Evolutionary conservation across 2,329 filamentous ascomycete species (phyloP), one percentile per base, ranked within the genome.

Genomic region (Lojkania enalia): DNA sequence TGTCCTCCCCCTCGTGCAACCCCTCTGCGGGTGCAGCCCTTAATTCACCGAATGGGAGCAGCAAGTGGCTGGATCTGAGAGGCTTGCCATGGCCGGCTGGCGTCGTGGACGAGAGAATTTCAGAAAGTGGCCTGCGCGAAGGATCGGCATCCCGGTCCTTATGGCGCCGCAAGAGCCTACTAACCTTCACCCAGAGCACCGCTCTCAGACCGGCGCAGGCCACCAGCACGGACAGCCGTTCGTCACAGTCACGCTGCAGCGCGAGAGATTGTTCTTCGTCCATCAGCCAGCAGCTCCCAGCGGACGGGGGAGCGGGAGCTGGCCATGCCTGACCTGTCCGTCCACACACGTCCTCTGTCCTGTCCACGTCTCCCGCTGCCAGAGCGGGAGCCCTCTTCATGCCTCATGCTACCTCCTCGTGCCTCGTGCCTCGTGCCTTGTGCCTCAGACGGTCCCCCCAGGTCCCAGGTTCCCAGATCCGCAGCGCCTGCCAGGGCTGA

Each of bases 211-310:
- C 35, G 18, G 35, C 29, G 25, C 14, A 18, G 20, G 20, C 20
- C 35, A 38, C 40, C 54, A 56, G 60, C 61, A 62, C 60, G 56
- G 57, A 57, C 60, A 53, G 53, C 51, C 55, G 60, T 46, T 48
- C 48, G 39, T 45, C 49, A 48, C 49, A 49, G 38, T 46, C 46
- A 46, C 35, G 31, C 42, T 27, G 37, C 44, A 39, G 31, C 36
- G 46, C 46, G n/a, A 31, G 30, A 45, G 35, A 33, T 11, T 33
- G 30, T 16, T 7, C 15, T 7, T 15, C n/a, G n/a, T n/a, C n/a
- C n/a, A n/a, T n/a, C n/a, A n/a, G n/a, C n/a, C n/a, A n/a, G n/a
- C n/a, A n/a, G n/a, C n/a, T n/a, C n/a, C n/a, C n/a, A n/a, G n/a
- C n/a, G n/a, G n/a, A n/a, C n/a, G n/a, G n/a, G n/a, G n/a, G n/a